These are phyloP conservation scores for Metschnikowia cerradonensis DNA, from an alignment of 805 yeast species.

Conservation along the genomic window DNA sequence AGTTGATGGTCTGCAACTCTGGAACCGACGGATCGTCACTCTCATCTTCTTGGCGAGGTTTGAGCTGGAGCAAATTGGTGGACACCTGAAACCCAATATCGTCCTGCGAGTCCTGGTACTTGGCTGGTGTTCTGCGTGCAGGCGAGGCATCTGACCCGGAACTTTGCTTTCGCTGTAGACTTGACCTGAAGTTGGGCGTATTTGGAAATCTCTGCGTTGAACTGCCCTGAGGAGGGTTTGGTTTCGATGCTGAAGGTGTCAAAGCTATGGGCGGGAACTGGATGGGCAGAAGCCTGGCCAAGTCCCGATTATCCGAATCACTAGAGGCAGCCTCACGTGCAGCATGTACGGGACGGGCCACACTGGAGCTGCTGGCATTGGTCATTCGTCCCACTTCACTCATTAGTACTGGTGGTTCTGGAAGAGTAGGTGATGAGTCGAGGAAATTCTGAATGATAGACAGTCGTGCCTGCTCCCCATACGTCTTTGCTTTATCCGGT, in stretches of 20 bases:
- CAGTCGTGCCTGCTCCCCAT: slow-evolving; percentile 25
- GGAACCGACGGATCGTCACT: slow-evolving; percentile 15
- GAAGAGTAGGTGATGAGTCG: slow-evolving; percentile 42
- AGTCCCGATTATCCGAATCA: slow-evolving; percentile 7
- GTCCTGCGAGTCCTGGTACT: neutral
- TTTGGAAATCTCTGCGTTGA: slow-evolving; percentile 11
- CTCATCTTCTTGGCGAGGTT: slow-evolving; percentile 8
- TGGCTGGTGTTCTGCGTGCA: slow-evolving; percentile 1
- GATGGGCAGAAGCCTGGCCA: slow-evolving; percentile 18
- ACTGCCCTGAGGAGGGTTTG: slow-evolving; percentile 2
- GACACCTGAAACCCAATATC: slow-evolving; percentile 10
- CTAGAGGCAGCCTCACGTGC: slow-evolving; percentile 2
- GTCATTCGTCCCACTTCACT: slow-evolving; percentile 29
- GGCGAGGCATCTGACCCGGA: slow-evolving; percentile 8
- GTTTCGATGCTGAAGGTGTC: slow-evolving; percentile 6
- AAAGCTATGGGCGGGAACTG: slow-evolving; percentile 7
- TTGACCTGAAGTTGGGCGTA: slow-evolving; percentile 9
- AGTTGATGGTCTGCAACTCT: slow-evolving; percentile 7
- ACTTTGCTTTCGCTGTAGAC: slow-evolving; percentile 2
- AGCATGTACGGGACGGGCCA: neutral
- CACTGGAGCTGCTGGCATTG: slow-evolving; percentile 15
- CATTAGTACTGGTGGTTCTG: slow-evolving; percentile 39
- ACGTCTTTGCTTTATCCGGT: slow-evolving; percentile 15
- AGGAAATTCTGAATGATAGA: slow-evolving; percentile 33
- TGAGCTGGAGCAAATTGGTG: neutral